phyloP scores from a whole-genome alignment of 441 rosid genomes.

The Melastoma candidum region DNA sequence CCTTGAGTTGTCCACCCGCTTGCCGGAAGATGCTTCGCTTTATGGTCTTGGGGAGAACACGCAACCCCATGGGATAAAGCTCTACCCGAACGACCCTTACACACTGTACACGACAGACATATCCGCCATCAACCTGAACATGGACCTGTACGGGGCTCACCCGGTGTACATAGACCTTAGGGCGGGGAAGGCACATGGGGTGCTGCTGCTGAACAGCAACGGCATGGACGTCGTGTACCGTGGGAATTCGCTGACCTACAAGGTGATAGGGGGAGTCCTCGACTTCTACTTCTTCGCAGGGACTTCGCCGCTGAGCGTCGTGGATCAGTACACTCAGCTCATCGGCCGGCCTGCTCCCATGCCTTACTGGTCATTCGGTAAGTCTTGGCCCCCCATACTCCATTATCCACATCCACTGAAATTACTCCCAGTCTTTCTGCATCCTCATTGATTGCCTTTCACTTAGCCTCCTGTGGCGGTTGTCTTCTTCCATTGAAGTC shows the following conservation, averaged over 20 bases:
- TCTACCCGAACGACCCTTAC: conserved; percentile 82
- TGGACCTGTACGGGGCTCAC: conserved; percentile 87
- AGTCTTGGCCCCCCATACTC: background rate
- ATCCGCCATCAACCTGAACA: conserved; percentile 69
- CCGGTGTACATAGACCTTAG: conserved; percentile 96
- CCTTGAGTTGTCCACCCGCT: conserved; percentile 72
- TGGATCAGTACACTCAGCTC: conserved; percentile 74
- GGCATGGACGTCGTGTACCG: conserved; percentile 94
- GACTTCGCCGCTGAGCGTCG: conserved; percentile 63
- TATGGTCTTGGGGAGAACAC: conserved; percentile 94
- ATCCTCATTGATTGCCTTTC: too few relatives aligned
- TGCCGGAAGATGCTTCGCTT: conserved; percentile 71
- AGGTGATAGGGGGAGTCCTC: conserved; percentile 85
- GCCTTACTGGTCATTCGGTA: conserved; percentile 99
- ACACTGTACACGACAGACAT: conserved; percentile 76
- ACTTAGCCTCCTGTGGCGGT: too few relatives aligned
- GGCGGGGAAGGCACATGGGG: conserved; percentile 65
- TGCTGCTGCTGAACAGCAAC: conserved; percentile 75
- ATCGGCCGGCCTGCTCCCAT: conserved; percentile 95
- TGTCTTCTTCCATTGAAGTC: too few relatives aligned
- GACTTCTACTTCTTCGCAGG: conserved; percentile 90
- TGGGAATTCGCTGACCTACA: conserved; percentile 78
- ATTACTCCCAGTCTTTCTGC: too few relatives aligned
- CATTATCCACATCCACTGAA: too few relatives aligned
- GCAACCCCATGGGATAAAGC: conserved; percentile 85